Conservation (phyloP, 2,329 filamentous ascomycete genomes). For the Trichoderma koningii region DNA sequence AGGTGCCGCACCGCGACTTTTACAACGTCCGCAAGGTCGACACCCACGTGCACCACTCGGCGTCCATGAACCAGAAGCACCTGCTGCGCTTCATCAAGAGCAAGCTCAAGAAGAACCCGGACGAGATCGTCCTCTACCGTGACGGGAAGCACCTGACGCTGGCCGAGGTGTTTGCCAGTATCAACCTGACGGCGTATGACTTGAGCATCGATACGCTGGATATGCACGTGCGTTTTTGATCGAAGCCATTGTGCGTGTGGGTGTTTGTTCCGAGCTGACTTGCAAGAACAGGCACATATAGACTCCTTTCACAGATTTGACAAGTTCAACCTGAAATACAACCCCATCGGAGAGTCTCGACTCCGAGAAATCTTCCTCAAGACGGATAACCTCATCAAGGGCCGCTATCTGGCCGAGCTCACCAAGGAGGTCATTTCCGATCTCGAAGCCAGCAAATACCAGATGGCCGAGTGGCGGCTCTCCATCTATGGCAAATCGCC, state of each 20-base stretch:
- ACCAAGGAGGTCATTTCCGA: conserved; percentile 98
- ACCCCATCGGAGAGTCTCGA: conserved; percentile 92
- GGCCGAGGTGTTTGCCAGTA: conserved; percentile 92
- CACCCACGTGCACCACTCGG: conserved; percentile 98
- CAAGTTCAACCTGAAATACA: conserved; percentile 99
- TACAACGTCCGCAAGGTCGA: conserved; percentile 99
- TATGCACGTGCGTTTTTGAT: conserved; percentile 75
- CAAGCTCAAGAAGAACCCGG: conserved; percentile 98
- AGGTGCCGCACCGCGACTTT: conserved; percentile 95
- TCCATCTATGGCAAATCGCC: conserved; percentile 92
- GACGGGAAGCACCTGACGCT: conserved; percentile 92
- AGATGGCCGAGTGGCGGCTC: conserved; percentile 99
- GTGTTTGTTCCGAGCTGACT: background rate
- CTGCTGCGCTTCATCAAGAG: conserved; percentile 97
- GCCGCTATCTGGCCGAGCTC: conserved; percentile 93
- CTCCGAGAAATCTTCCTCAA: conserved; percentile 98
- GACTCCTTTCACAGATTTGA: conserved; percentile 99
- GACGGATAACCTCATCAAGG: conserved; percentile 96
- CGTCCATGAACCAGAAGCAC: conserved; percentile 99
- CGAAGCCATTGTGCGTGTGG: too few relatives aligned
- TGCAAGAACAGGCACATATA: conserved; percentile 70
- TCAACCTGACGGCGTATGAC: conserved; percentile 96
- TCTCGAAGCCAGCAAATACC: conserved; percentile 97
- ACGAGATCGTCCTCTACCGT: conserved; percentile 89
- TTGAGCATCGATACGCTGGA: conserved; percentile 97